phyloP scores from a whole-genome alignment of 2,329 filamentous ascomycete genomes.

The Podosphaera fusca region DNA sequence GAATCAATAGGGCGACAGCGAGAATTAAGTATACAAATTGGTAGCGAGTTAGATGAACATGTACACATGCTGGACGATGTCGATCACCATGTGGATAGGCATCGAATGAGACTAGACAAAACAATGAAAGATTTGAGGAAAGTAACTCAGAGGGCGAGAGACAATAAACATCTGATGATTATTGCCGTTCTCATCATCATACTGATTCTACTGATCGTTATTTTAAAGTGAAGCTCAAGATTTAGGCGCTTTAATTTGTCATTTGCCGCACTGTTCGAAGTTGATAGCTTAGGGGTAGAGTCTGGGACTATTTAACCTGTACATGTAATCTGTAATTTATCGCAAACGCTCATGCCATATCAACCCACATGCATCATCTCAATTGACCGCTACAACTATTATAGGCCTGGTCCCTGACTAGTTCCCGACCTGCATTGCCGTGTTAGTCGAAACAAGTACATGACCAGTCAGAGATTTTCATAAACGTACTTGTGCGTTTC shows the following conservation, averaged over 20 bases:
- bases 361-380: not conserved
- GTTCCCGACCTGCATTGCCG: constrained; percentile 9
- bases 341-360: not conserved
- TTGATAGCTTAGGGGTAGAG: constrained; percentile 5
- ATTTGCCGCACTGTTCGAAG: constrained; percentile 2
- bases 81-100: constrained; percentile 60
- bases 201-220: constrained; percentile 41
- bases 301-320: not conserved
- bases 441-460: not conserved
- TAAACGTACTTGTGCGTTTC: constrained; percentile 14
- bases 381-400: not conserved
- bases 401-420: constrained; percentile 6
- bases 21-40: constrained; percentile 85
- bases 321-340: not conserved
- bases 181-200: constrained; percentile 47
- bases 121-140: constrained; percentile 49
- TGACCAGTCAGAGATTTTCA: not conserved
- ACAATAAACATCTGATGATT: constrained; percentile 63
- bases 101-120: constrained; percentile 51
- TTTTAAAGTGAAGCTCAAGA: constrained; percentile 27
- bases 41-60: constrained; percentile 82
- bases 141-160: constrained; percentile 50
- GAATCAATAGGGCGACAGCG: constrained; percentile 70
- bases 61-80: constrained; percentile 76
- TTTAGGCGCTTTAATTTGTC: not conserved